Conservation (phyloP, 2,329 filamentous ascomycete species). For the Fusarium sp. region DNA sequence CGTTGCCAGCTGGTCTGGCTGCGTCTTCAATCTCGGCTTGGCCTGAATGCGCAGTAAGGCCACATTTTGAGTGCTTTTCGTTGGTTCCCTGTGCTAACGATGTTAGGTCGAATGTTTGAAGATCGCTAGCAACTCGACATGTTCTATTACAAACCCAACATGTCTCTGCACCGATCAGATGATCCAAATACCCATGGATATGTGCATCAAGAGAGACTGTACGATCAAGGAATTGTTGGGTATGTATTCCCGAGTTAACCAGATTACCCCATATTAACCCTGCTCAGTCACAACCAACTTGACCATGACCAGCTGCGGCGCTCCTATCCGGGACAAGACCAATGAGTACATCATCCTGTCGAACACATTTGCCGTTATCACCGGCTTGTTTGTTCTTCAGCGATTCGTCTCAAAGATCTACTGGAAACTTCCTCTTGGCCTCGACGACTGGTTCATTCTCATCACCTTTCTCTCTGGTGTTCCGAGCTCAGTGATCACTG, state of each 20-base stretch:
- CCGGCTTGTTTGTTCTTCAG: constrained; percentile 54
- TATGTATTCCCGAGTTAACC: constrained; percentile 24
- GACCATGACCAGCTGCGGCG: constrained; percentile 44
- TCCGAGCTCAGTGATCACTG: constrained; percentile 47
- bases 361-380: constrained; percentile 49
- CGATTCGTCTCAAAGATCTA: constrained; percentile 54
- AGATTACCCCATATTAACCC: too few species aligned
- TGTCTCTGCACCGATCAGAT: constrained; percentile 49
- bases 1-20: constrained; percentile 13
- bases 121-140: constrained; percentile 35
- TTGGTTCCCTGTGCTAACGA: too few species aligned
- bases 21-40: constrained; percentile 22
- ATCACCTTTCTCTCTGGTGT: constrained; percentile 44
- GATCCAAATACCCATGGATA: constrained; percentile 41
- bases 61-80: too few species aligned
- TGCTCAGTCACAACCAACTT: constrained; percentile 40
- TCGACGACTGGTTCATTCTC: constrained; percentile 55
- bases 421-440: constrained; percentile 49
- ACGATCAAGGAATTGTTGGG: constrained; percentile 48
- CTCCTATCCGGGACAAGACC: constrained; percentile 47
- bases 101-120: too few species aligned
- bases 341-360: constrained; percentile 26
- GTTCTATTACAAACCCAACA: constrained; percentile 40
- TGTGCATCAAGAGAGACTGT: constrained; percentile 46
- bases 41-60: constrained; percentile 39